Conservation (phyloP, 805 yeast species). For the Scheffersomyces coipomensis region DNA sequence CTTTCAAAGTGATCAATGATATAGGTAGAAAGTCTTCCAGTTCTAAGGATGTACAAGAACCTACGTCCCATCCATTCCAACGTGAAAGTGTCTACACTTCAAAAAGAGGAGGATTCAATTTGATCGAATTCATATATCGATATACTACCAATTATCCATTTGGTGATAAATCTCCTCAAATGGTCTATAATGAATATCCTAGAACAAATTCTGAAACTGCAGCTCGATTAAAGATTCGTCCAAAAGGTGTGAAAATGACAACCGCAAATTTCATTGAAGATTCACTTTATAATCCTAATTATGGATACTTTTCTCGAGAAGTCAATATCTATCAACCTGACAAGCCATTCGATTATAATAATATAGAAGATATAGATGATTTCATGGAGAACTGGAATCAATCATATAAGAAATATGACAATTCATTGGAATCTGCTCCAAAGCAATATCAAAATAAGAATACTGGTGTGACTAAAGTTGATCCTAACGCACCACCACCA, state of each 20-base stretch:
- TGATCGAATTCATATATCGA: conserved; percentile 34
- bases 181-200: conserved; percentile 36
- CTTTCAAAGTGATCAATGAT: conserved; percentile 30
- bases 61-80: conserved; percentile 21
- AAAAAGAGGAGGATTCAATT: conserved; percentile 22
- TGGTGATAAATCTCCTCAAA: conserved; percentile 34
- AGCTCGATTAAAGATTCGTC: conserved; percentile 43
- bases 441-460: too few species aligned
- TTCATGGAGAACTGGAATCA: conserved; percentile 67
- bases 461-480: too few species aligned
- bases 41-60: not conserved
- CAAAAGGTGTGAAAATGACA: conserved; percentile 66
- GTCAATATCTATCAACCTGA: conserved; percentile 74
- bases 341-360: conserved; percentile 60
- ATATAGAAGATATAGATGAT: conserved; percentile 61
- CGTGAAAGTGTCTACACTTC: too few species aligned
- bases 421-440: too few species aligned
- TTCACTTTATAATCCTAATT: conserved; percentile 74
- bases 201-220: conserved; percentile 30
- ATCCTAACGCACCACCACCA: not conserved
- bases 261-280: conserved; percentile 81
- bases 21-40: not conserved
- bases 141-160: conserved; percentile 44
- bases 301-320: conserved; percentile 79
- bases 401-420: conserved; percentile 58